Base-by-base conservation (phyloP, 768 basidiomycete species). In the Butyriboletus loyo region DNA sequence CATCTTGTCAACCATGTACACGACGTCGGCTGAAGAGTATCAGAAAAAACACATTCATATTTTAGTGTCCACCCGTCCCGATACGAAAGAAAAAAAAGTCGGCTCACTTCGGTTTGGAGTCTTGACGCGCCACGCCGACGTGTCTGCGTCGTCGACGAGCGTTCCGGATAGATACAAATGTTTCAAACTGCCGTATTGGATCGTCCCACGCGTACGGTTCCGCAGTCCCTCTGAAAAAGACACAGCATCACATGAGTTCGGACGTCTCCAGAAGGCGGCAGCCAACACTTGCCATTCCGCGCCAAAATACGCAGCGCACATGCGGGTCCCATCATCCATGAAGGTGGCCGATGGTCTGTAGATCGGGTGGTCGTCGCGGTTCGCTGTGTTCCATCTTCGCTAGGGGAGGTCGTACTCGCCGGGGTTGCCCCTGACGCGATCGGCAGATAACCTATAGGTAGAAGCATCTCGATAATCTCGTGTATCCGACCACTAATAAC, bases 321-420 rank as follows among this genome's bases (percentile, higher is more conserved):
- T 19, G 64, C 55, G 5, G 65, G 62, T 30, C 64, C 64, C 52
- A 66, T 11, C 62, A 66, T 59, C 55, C 48, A 49, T 5, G 65
- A 60, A 50, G 56, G 41, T 34, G 54, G 47, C 30, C 5, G 30
- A 36, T 36, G 0, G 3, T 53, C 35, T 2, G 32, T 1, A 17
- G 25, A 8, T 7, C 17, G 35, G 1, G 38, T 15, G 13, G 19
- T 8, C n/a, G 24, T 7, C 24, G 1, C 17, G 8, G 22, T n/a
- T 19, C 19, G 5, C 24, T 14, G 48, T 1, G 7, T 1, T 43
- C 42, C 41, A 27, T 15, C 37, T n/a, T 48, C 46, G 9, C 22
- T 17, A 13, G 48, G 15, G 11, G 47, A 32, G n/a, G 25, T 17
- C 14, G 32, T 13, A 9, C 7, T 21, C 11, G 10, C 35, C 21